A percentile compares a stretch with the other conserved stretches of the same genome.
These are phyloP conservation scores for Aquilaria agallochum DNA, from an alignment of 441 rosid species.

Conservation along the genomic window DNA sequence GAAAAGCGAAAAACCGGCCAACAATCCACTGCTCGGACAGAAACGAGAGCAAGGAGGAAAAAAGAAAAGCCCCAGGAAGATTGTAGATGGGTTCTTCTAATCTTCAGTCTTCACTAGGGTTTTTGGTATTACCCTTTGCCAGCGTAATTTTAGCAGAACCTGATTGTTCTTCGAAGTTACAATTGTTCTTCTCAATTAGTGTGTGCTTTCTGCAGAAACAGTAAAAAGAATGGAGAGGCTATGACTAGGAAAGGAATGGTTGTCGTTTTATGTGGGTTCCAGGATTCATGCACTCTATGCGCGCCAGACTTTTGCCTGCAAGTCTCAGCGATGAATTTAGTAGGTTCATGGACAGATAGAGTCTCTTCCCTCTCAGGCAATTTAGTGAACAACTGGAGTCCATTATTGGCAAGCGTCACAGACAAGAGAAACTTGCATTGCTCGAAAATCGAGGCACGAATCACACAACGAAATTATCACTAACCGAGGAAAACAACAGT, in stretches of 20 bases:
- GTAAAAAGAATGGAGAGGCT: constrained; percentile 4
- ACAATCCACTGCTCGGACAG: background rate
- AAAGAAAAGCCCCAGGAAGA: constrained; percentile 13
- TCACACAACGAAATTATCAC: constrained; percentile 3
- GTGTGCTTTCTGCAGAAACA: constrained; percentile 21
- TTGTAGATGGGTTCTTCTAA: constrained; percentile 18
- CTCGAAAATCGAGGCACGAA: constrained; percentile 26
- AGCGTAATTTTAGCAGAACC: background rate
- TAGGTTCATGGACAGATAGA: constrained; percentile 13
- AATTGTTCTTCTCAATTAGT: constrained; percentile 18
- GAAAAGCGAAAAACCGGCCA: too few species aligned
- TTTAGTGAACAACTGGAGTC: too few species aligned
- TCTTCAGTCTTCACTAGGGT: constrained; percentile 44
- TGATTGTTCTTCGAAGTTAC: constrained; percentile 18
- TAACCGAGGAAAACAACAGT: constrained; percentile 1
- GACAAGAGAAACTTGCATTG: constrained; percentile 7
- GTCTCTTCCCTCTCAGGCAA: constrained; percentile 9
- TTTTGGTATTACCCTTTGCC: constrained; percentile 20
- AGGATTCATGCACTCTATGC: constrained; percentile 14
- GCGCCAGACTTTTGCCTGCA: constrained; percentile 10
- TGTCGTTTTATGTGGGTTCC: constrained; percentile 14
- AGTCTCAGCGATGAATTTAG: constrained; percentile 12
- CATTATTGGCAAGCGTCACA: constrained; percentile 7
- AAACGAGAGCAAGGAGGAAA: constrained; percentile 4
- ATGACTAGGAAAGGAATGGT: constrained; percentile 25